Evolutionary conservation across 1,284 basidiomycete species (phyloP), one percentile per base, ranked within the genome.

Genomic region (Leccinum subatratum): DNA sequence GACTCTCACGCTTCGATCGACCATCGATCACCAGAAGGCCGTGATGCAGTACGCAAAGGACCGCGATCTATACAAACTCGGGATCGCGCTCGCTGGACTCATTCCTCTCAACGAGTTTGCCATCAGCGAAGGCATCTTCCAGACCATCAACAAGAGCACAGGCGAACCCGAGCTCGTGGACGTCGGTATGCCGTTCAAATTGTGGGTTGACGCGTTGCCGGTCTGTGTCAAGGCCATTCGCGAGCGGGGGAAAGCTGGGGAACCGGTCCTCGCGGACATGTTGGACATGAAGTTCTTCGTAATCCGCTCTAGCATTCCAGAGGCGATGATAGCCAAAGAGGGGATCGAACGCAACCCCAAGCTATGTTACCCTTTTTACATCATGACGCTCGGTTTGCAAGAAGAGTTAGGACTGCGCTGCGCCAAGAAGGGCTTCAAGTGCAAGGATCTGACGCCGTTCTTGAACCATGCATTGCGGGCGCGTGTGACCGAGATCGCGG

Each of bases 91-190:
- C 20, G 82, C 81, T 1, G 74, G 77, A 18, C 75, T 85, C 63
- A 83, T 88, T 68, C 71, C 82, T 45, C 76, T 77, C 42, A 87
- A 85, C 2, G 86, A 88, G 71, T 87, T 83, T 70, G 81, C 86
- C 0, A 79, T 88, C 64, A 71, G 78, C 4, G 81, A 87, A 54
- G 86, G 86, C 7, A 74, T 69, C 42, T 88, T 82, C 73, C 79
- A 85, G 69, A 66, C 73, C 0, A 69, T 80, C 59, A 77, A 86
- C 67, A 77, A 79, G 14, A 70, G 70, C 4, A 84, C 82, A 0
- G 83, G 85, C 0, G 70, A 69, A 57, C 45, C 70, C 6, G 80
- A 82, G 69, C 67, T 69, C 4, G 58, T 70, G 2, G 81, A 84
- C 69, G 63, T 82, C 39, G 86, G 85, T 2, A 75, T 88, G 16